phyloP scores from a whole-genome alignment of 495 filamentous ascomycete genomes.

The Aspergillus steynii region DNA sequence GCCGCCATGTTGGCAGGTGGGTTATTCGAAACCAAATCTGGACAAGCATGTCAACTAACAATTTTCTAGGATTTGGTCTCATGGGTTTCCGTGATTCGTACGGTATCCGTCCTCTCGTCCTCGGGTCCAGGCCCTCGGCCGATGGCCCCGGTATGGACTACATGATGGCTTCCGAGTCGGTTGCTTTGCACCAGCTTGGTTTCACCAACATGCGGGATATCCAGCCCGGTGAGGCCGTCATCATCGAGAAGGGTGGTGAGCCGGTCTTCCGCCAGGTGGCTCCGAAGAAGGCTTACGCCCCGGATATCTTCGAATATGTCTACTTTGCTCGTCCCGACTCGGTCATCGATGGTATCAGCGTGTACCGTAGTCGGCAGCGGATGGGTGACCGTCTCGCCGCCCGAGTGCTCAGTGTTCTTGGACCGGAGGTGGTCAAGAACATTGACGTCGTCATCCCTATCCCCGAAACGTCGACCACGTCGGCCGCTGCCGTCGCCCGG shows the following conservation, averaged over 20 bases:
- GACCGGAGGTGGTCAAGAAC: slow-evolving; percentile 71
- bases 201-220: slow-evolving; percentile 83
- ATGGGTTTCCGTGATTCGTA: slow-evolving; percentile 87
- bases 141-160: slow-evolving; percentile 76
- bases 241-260: slow-evolving; percentile 79
- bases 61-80: slow-evolving; percentile 68
- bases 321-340: slow-evolving; percentile 80
- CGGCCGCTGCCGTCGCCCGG: slow-evolving; percentile 77
- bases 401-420: slow-evolving; percentile 71
- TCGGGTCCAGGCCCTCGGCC: slow-evolving; percentile 74
- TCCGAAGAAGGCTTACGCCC: slow-evolving; percentile 70
- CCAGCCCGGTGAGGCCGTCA: slow-evolving; percentile 87
- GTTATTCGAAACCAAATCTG: slow-evolving; percentile 8
- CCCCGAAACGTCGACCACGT: slow-evolving; percentile 83
- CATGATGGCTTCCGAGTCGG: slow-evolving; percentile 97
- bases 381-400: slow-evolving; percentile 90
- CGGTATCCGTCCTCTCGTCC: slow-evolving; percentile 85
- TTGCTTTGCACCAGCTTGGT: slow-evolving; percentile 84
- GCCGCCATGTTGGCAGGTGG: slow-evolving; percentile 88
- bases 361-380: slow-evolving; percentile 83
- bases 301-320: slow-evolving; percentile 93
- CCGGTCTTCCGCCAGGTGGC: slow-evolving; percentile 78
- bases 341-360: slow-evolving; percentile 89
- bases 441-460: slow-evolving; percentile 93
- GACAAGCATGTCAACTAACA: slow-evolving; percentile 15